Evolutionary conservation across 768 basidiomycete species (phyloP).

Genomic region (Trametes punicea): DNA sequence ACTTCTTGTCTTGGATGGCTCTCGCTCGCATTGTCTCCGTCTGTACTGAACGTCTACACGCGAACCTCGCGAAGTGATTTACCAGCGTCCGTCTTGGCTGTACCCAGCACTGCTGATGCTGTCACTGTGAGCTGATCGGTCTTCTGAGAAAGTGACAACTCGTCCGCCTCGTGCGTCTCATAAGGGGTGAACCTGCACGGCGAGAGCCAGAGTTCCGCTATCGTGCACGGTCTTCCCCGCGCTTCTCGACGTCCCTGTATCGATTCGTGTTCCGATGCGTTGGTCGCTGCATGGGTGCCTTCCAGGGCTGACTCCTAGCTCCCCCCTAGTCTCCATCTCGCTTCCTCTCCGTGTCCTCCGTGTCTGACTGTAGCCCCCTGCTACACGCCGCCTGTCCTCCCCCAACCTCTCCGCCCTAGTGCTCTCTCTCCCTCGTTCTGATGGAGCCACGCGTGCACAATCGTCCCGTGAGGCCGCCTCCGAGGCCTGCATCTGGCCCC

Average conservation of each 20-base stretch:
- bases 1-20: neutral
- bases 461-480: neutral
- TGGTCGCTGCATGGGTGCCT: neutral
- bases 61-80: neutral
- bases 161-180: neutral
- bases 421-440: neutral
- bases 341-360: neutral
- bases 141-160: neutral
- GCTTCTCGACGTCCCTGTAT: slow-evolving; percentile 9
- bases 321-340: neutral
- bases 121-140: neutral
- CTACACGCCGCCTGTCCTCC: neutral
- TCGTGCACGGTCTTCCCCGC: neutral
- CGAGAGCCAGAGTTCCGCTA: neutral
- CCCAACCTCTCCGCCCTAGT: neutral
- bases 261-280: slow-evolving; percentile 5
- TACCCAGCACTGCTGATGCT: neutral
- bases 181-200: neutral
- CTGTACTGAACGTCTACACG: slow-evolving; percentile 1
- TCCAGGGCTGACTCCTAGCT: slow-evolving; percentile 2
- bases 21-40: neutral
- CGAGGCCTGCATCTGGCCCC: neutral
- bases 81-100: neutral
- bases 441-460: slow-evolving; percentile 2
- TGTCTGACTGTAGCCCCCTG: neutral